Percentiles rank a stretch among this genome's conserved stretches.
Evolutionary conservation across 495 filamentous ascomycete genomes (phyloP).

Genomic region (Pyrenula aspistea): DNA sequence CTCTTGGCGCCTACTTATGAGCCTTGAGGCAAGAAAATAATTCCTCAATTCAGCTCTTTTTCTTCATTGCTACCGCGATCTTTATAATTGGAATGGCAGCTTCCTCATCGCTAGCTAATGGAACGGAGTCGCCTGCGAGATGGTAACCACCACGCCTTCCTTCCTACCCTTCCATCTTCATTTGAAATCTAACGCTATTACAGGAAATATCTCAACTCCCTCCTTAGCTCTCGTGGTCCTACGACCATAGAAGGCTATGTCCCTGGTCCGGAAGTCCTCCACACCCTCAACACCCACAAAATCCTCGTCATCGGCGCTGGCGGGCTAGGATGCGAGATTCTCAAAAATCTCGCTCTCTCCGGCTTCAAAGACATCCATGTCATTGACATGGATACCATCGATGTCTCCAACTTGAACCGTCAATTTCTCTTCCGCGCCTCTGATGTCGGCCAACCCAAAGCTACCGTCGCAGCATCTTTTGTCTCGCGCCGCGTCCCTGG

Average conservation of each 20-base stretch:
- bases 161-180: neutral
- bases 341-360: slow-evolving; percentile 92
- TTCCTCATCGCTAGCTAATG: neutral
- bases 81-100: no score
- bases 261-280: slow-evolving; percentile 50
- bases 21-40: no score
- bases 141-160: neutral
- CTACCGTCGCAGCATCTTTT: slow-evolving; percentile 82
- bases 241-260: slow-evolving; percentile 61
- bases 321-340: slow-evolving; percentile 89
- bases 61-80: no score
- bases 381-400: slow-evolving; percentile 99
- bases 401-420: slow-evolving; percentile 95
- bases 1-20: no score
- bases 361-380: slow-evolving; percentile 97
- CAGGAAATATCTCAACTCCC: slow-evolving; percentile 71
- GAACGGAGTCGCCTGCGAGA: neutral
- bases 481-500: slow-evolving; percentile 81
- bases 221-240: slow-evolving; percentile 64
- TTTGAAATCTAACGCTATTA: slow-evolving; percentile 12
- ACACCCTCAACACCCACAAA: slow-evolving; percentile 49
- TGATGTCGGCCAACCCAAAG: slow-evolving; percentile 91
- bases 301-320: slow-evolving; percentile 82
- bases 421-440: slow-evolving; percentile 92
- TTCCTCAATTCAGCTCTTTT: no score